Evolutionary conservation across 2,329 filamentous ascomycete species (phyloP).

Genomic region (Exophiala bonariae): DNA sequence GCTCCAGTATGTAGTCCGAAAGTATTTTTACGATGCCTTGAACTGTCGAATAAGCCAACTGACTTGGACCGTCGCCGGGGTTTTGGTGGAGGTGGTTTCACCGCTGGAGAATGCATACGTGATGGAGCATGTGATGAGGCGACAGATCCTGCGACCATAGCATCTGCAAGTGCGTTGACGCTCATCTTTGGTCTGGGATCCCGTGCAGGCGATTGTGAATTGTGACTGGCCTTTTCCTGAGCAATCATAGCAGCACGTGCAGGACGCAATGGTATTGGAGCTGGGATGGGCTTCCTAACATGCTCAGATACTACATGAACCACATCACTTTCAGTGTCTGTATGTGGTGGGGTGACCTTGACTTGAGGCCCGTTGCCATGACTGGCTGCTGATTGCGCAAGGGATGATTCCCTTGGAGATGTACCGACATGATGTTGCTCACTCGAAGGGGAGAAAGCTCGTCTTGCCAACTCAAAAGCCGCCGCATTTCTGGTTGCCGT

Average conservation of each 20-base stretch:
- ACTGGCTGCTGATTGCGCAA: constrained; percentile 2
- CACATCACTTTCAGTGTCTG: constrained; percentile 18
- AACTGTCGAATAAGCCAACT: constrained; percentile 33
- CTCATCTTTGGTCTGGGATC: constrained; percentile 21
- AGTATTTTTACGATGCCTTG: constrained; percentile 29
- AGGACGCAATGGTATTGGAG: constrained; percentile 13
- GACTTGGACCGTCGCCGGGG: constrained; percentile 40
- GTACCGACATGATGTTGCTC: not conserved
- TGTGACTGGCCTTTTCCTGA: constrained; percentile 9
- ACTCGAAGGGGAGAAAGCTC: constrained; percentile 10
- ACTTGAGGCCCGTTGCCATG: constrained; percentile 6
- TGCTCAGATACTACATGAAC: not conserved
- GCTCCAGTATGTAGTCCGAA: constrained; percentile 28
- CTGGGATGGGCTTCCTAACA: constrained; percentile 5
- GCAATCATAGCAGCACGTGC: constrained; percentile 14
- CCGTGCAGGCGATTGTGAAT: constrained; percentile 4
- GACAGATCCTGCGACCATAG: constrained; percentile 48
- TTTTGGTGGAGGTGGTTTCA: constrained; percentile 36
- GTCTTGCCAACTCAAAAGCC: constrained; percentile 10
- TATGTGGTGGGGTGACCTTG: constrained; percentile 15
- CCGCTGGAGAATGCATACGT: constrained; percentile 37
- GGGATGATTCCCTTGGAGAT: not conserved
- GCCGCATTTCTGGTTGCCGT: constrained; percentile 21
- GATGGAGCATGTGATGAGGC: constrained; percentile 44
- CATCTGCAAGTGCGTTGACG: constrained; percentile 44